These are phyloP conservation scores for Annulohypoxylon nitens DNA, from an alignment of 495 filamentous ascomycete genomes.

Conservation along the genomic window DNA sequence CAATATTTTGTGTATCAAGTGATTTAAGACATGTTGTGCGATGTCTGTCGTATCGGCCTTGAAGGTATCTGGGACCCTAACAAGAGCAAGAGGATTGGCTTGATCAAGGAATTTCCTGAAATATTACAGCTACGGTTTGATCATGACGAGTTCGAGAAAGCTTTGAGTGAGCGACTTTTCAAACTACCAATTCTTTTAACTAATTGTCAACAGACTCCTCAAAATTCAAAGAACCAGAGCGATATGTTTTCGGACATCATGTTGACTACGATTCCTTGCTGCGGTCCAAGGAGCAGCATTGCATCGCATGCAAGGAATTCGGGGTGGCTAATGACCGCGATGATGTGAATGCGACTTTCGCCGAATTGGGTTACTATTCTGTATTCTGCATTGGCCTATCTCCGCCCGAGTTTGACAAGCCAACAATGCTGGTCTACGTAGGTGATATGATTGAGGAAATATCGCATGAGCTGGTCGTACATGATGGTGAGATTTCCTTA, in stretches of 20 bases:
- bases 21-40: constrained; percentile 40
- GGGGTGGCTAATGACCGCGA: constrained; percentile 4
- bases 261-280: constrained; percentile 32
- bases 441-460: constrained; percentile 31
- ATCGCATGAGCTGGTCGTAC: constrained; percentile 21
- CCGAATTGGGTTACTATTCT: constrained; percentile 36
- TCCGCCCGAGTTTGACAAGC: neutral
- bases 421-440: constrained; percentile 33
- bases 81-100: constrained; percentile 37
- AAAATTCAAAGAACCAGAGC: constrained; percentile 29
- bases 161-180: neutral
- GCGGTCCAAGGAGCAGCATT: constrained; percentile 2
- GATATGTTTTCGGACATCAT: constrained; percentile 45
- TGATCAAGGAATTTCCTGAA: constrained; percentile 31
- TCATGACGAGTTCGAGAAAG: constrained; percentile 12
- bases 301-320: constrained; percentile 33
- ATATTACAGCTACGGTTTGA: constrained; percentile 21
- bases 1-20: neutral
- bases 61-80: constrained; percentile 40
- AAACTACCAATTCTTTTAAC: neutral
- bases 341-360: constrained; percentile 28
- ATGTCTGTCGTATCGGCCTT: constrained; percentile 46
- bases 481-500: constrained; percentile 33
- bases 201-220: neutral
- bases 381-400: neutral